Evolutionary conservation across 768 basidiomycete species (phyloP), one percentile per base, ranked within the genome.

Genomic region (Leccinum rimulosum): DNA sequence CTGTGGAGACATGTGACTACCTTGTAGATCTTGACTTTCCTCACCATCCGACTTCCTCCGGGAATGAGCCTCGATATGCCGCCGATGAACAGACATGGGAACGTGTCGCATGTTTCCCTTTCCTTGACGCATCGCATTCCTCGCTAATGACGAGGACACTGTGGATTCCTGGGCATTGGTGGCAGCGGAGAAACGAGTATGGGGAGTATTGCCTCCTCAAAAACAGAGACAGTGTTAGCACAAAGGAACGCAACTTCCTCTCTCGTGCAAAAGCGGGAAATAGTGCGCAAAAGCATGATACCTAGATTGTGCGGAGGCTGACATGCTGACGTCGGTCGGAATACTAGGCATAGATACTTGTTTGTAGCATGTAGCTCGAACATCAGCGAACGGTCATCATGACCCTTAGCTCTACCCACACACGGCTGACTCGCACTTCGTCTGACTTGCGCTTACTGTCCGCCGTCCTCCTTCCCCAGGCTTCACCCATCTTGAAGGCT

Each of bases 121-220:
- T 97, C 80, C 79, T 99, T 57, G 95, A 99, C 70, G 82, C 86
- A 7, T 77, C 79, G 27, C 82, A 89, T 68, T 95, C 95, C 1
- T 77, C 83, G 35, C 70, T 85, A 55, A 74, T 93, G 61, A 88
- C 90, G 45, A 80, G 96, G 54, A 81, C 85, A 28, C 78, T 98
- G 58, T 96, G 90, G 87, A 69, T 91, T 43, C 96, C 95, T 7
- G 84, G 86, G 12, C 71, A 79, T 50, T 74, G 73, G 59, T 92
- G 93, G 87, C 83, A 87, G 62, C 74, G 73, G 27, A 73, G 74
- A 63, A 93, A 96, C 69, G 80, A 81, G 58, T 97, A 82, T 72
- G 96, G 96, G 2, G 93, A 98, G 66, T 97, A 93, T 70, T 97
- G 95, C 71, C 70, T 99, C 61, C 77, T 99, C 61, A 85, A 80